Evolutionary conservation across 1,139 yeast species (phyloP), one percentile per base, ranked within the genome.

Genomic region (Sugiyamaella xylanicola): DNA sequence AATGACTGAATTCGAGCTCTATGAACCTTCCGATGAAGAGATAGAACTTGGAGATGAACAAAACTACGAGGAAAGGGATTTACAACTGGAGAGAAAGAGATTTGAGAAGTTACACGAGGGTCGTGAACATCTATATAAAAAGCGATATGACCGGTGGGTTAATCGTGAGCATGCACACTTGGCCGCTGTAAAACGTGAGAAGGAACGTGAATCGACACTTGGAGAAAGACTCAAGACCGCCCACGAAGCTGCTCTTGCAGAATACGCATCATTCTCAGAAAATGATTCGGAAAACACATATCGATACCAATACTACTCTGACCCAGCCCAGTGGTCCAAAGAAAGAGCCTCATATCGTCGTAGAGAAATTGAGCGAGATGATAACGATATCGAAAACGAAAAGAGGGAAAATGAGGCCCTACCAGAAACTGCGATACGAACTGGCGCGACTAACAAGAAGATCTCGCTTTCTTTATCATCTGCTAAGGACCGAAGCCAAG

Each of bases 251-350:
- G 65, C 64, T 0, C 50, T 66, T 40, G 49, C 55, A 17, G 57
- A 61, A 41, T 63, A 56, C 42, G 59, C 61, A 29, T 62, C 59
- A 27, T 68, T 68, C 47, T 59, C 62, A 20, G 71, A 68, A 37
- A 63, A 59, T 32, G 60, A 56, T 25, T 65, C 62, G 7, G 50
- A 54, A 16, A 59, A 56, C 17, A 56, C 55, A 27, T 55, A 61
- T 11, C 52, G 55, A 17, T 61, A 65, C 54, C 66, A 66, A 40
- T 72, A 71, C 56, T 71, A 68, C 56, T 61, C 62, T 40, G 72
- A 71, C 54, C 71, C 65, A 35, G 62, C 70, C 2, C 60, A 65
- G 1, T 72, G 75, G 75, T 61, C 64, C n/a, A 65, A 71, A 42
- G 57, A 61, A 16, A 64, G 75, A 39, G 60, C 60, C 49, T 57